phyloP scores from a whole-genome alignment of 768 basidiomycete genomes.

The Cystofilobasidium ferigula region DNA sequence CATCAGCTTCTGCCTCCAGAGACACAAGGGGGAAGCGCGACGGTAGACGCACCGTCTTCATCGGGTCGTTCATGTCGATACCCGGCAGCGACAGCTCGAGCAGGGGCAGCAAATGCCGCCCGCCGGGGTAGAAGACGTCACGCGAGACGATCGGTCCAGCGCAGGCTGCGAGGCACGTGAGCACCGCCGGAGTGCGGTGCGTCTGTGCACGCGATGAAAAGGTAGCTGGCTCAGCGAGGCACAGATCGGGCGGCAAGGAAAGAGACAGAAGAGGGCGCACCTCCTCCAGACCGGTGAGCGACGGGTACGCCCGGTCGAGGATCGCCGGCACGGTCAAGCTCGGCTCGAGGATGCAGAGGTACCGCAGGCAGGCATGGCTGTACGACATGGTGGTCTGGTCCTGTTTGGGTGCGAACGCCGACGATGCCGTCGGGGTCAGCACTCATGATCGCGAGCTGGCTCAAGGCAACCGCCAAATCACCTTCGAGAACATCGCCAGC shows the following conservation, averaged over 20 bases:
- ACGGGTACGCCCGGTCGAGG: constrained; percentile 70
- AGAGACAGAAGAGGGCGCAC: constrained; percentile 38
- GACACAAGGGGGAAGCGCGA: neutral
- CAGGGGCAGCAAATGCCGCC: constrained; percentile 67
- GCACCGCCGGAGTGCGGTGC: constrained; percentile 70
- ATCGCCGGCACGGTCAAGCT: constrained; percentile 71
- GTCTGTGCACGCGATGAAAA: constrained; percentile 45
- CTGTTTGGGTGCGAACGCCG: neutral
- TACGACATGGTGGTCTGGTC: constrained; percentile 18
- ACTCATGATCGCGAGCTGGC: too few relatives aligned
- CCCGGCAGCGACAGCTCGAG: constrained; percentile 72
- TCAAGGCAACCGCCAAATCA: constrained; percentile 21
- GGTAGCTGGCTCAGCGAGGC: neutral
- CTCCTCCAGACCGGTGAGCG: constrained; percentile 79
- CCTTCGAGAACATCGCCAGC: constrained; percentile 79
- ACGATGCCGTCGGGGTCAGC: too few relatives aligned
- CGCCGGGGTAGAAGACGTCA: constrained; percentile 60
- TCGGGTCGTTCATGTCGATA: constrained; percentile 52
- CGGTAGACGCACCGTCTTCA: constrained; percentile 29
- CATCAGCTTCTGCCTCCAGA: neutral
- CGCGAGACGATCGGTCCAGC: constrained; percentile 70
- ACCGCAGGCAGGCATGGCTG: constrained; percentile 21
- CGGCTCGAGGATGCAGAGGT: constrained; percentile 52
- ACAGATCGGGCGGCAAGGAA: neutral
- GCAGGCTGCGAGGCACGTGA: constrained; percentile 72